Base-by-base conservation (phyloP, 345 rosid species). In the Lumnitzera racemosa region DNA sequence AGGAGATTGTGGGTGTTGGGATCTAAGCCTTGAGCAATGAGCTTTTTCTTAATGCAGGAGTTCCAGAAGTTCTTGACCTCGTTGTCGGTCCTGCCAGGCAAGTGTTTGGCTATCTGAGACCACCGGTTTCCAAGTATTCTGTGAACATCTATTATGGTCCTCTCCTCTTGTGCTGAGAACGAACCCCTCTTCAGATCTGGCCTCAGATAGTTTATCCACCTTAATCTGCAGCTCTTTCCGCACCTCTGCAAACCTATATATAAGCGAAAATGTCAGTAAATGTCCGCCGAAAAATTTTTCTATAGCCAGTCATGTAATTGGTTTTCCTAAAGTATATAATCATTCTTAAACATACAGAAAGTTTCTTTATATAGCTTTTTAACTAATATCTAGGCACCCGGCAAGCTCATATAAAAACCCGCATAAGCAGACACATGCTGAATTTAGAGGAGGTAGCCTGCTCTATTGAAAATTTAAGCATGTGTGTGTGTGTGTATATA, bases 31-130 rank as follows among this genome's bases (percentile, higher is more conserved):
- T 74, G 85, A 10, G 85, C 64, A 53, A 83, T 61, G 55, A 83
- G 89, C 74, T 83, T 83, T 74, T 83, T 83, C 80, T 83, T 83
- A 51, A 83, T 74, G 75, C 70, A 76, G 2, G 85, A 76, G 58
- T 83, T 80, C 85, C 89, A 83, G 56, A 83, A 83, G 62, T 83
- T 83, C 78, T 83, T 83, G 24, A 80, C 75, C 67, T 83, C 89
- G 50, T 83, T 83, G 65, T 83, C 85, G 23, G 89, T 80, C 69
- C 89, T 72, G 1, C 89, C 85, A n/a, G 85, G 89, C 67, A 83
- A 71, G 64, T 83, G 82, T 63, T 80, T 83, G 13, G 85, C 85
- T 36, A 83, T 83, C 65, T 83, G 89, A 64, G 89, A 84, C 89
- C 89, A 83, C 53, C 63, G 73, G 73, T 83, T 83, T 64, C 88